Conservation (phyloP, 257 asterid genomes). For the Voacanga thouarsii region DNA sequence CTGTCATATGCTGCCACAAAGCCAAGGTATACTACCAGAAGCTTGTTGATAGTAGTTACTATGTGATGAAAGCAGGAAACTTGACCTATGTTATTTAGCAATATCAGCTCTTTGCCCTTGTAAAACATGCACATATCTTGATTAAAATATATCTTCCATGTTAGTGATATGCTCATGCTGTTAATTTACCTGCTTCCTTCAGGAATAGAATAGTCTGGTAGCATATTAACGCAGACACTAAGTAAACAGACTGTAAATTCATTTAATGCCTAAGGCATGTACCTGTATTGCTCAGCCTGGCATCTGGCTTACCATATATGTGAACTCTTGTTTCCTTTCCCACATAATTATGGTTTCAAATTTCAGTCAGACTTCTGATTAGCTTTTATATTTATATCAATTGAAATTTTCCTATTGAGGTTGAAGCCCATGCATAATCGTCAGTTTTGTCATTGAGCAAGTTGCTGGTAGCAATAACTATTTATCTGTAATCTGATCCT, state of each 20-base stretch:
- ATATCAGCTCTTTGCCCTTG: neutral
- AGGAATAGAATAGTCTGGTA: neutral
- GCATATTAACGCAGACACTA: neutral
- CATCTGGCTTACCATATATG: neutral
- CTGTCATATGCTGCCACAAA: slow-evolving; percentile 83
- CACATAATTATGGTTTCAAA: no score
- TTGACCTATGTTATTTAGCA: neutral
- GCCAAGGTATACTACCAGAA: slow-evolving; percentile 65
- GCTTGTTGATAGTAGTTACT: slow-evolving; percentile 18
- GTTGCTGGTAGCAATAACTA: neutral
- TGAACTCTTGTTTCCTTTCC: neutral
- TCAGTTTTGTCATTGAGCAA: neutral
- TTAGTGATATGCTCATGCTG: neutral
- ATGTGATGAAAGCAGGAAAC: neutral
- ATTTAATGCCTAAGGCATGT: neutral
- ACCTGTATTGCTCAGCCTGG: neutral
- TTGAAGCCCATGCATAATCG: neutral
- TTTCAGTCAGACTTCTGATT: neutral
- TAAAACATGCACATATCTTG: neutral
- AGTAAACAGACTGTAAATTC: neutral
- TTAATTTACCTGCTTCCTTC: neutral
- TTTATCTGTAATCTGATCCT: slow-evolving; percentile 4
- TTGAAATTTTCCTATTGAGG: neutral
- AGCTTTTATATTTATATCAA: neutral
- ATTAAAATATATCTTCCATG: neutral